Evolutionary conservation across 768 basidiomycete species (phyloP).

Genomic region (button mushroom (Agaricus bisporus)): DNA sequence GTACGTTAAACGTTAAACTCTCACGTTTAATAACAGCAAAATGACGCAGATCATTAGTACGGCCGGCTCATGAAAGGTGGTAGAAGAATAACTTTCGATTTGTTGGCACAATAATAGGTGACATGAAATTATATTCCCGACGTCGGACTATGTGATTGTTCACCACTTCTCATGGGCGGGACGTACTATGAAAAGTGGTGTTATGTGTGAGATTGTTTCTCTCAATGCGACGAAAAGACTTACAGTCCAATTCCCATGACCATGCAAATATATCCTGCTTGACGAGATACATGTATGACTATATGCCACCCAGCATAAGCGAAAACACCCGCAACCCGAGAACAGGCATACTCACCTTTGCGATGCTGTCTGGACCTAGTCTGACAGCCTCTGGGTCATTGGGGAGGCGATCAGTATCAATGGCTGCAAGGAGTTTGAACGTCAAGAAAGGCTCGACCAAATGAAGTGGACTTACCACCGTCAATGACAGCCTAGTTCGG

Average conservation of each 20-base stretch:
- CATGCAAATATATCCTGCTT: slow-evolving; percentile 67
- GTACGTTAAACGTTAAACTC: slow-evolving; percentile 37
- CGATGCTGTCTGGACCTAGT: slow-evolving; percentile 64
- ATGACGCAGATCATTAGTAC: slow-evolving; percentile 22
- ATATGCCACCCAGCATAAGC: not conserved
- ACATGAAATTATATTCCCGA: not conserved
- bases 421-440: slow-evolving; percentile 19
- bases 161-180: slow-evolving; percentile 44
- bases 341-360: slow-evolving; percentile 37
- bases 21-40: not conserved
- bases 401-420: slow-evolving; percentile 24
- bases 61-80: slow-evolving; percentile 43
- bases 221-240: slow-evolving; percentile 19
- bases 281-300: slow-evolving; percentile 64
- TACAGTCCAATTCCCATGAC: slow-evolving; percentile 80
- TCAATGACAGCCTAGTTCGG: slow-evolving; percentile 56
- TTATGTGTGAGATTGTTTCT: not conserved
- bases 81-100: slow-evolving; percentile 10
- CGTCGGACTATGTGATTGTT: not conserved
- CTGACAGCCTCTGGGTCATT: slow-evolving; percentile 26
- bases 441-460: not conserved
- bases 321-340: not conserved
- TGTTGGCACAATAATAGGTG: not conserved
- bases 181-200: slow-evolving; percentile 23
- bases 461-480: slow-evolving; percentile 33